These are phyloP conservation scores for Ogataea neopini DNA, from an alignment of 805 yeast genomes.

Conservation along the genomic window DNA sequence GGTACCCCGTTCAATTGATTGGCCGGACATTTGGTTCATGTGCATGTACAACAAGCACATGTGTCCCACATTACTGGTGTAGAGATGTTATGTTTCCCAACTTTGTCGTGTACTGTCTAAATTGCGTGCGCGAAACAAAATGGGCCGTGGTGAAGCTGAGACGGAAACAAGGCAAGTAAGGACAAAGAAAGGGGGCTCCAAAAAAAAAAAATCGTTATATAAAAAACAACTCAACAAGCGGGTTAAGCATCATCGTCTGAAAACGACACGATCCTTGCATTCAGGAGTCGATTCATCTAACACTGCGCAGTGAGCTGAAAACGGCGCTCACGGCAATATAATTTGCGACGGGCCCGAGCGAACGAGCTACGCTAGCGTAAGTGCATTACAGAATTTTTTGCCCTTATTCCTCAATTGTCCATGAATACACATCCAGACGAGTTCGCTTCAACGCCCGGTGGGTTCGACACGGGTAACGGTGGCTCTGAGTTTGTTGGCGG, in stretches of 20 bases:
- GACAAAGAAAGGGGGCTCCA: not conserved
- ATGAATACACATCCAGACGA: constrained; percentile 15
- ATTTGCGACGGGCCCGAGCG: constrained; percentile 6
- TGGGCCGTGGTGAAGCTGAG: not conserved
- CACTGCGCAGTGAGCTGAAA: constrained; percentile 1
- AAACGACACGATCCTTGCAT: not conserved
- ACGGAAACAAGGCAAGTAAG: not conserved
- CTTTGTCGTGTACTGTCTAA: not conserved
- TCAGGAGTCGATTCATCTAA: not conserved
- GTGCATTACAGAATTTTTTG: not conserved
- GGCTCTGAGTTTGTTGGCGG: constrained; percentile 3
- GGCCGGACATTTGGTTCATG: too few species aligned
- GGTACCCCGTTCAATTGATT: too few species aligned
- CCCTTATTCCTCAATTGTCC: not conserved
- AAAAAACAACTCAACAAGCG: not conserved
- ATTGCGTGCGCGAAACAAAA: constrained; percentile 1
- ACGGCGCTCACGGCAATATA: constrained; percentile 3
- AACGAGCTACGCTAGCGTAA: not conserved
- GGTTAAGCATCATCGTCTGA: not conserved
- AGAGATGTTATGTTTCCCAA: too few species aligned
- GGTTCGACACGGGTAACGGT: constrained; percentile 6
- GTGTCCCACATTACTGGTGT: too few species aligned
- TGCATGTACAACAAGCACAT: too few species aligned
- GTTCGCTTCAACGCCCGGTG: constrained; percentile 12
- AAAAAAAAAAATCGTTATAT: not conserved